Percentiles rank a stretch among this genome's conserved stretches.
Evolutionary conservation across 176 grass and related monocot species (phyloP).

Genomic region (Paspalum notatum): DNA sequence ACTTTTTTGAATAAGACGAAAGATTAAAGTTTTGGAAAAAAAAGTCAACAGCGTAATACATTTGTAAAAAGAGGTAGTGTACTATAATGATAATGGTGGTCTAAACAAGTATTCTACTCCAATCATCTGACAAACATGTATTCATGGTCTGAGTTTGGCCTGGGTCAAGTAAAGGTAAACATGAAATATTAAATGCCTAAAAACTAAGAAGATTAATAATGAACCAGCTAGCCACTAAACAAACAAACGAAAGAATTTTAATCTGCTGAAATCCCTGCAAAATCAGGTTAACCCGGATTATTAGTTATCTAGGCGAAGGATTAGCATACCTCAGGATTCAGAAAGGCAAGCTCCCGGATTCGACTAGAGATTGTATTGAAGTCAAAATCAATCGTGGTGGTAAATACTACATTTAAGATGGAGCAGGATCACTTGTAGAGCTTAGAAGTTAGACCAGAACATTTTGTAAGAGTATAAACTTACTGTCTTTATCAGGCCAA

Average conservation of each 20-base stretch:
- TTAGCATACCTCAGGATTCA: conserved; percentile 84
- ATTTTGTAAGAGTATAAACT: conserved; percentile 33
- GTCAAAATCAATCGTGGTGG: conserved; percentile 77
- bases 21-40: no score
- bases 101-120: neutral
- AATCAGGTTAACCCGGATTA: neutral
- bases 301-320: neutral
- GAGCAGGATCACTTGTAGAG: conserved; percentile 28
- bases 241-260: conserved; percentile 22
- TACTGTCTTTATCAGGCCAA: conserved; percentile 98
- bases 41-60: no score
- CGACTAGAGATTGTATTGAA: conserved; percentile 89
- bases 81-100: neutral
- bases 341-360: conserved; percentile 94
- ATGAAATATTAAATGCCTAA: neutral
- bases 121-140: conserved; percentile 23
- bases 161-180: neutral
- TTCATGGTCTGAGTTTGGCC: neutral
- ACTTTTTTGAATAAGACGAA: no score
- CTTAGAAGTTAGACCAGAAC: conserved; percentile 17
- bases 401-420: conserved; percentile 79
- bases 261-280: neutral
- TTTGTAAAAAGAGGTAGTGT: no score
- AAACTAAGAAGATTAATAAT: conserved; percentile 22
- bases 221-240: conserved; percentile 24